These are phyloP conservation scores for Taphrina populina DNA, from an alignment of 1,139 yeast species.

Conservation along the genomic window DNA sequence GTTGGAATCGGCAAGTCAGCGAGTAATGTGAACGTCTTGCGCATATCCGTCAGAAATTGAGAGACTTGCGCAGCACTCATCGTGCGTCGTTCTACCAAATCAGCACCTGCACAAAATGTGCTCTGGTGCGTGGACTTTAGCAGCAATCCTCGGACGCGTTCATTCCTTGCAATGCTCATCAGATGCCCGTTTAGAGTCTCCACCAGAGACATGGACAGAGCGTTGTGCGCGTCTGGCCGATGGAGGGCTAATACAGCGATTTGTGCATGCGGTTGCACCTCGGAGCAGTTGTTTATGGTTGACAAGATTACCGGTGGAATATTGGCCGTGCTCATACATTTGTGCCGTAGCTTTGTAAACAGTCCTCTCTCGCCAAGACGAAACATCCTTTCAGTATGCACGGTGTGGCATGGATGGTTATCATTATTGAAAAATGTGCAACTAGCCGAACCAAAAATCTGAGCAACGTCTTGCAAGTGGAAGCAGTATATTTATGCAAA, in stretches of 20 bases:
- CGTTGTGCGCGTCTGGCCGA: conserved; percentile 22
- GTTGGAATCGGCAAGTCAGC: conserved; percentile 14
- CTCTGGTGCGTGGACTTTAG: conserved; percentile 4
- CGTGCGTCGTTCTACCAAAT: conserved; percentile 24
- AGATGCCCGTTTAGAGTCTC: neutral
- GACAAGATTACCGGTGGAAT: too few relatives aligned
- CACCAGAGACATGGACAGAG: conserved; percentile 10
- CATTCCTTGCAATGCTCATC: neutral
- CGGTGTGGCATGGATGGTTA: too few relatives aligned
- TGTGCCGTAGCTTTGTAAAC: too few relatives aligned
- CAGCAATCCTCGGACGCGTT: conserved; percentile 16
- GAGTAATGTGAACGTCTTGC: conserved; percentile 9
- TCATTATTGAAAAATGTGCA: too few relatives aligned
- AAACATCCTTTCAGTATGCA: too few relatives aligned
- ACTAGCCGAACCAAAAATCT: too few relatives aligned
- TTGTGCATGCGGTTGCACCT: conserved; percentile 18
- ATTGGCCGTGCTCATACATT: too few relatives aligned
- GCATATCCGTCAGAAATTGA: conserved; percentile 19
- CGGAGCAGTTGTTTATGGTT: too few relatives aligned
- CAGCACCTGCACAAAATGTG: conserved; percentile 33
- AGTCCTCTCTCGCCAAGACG: too few relatives aligned
- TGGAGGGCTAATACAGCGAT: conserved; percentile 22
- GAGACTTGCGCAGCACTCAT: conserved; percentile 16
- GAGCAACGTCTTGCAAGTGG: too few relatives aligned
- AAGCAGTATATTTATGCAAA: too few relatives aligned